Evolutionary conservation across 305 asterid genomes (phyloP).

Genomic region (Fraxinus xanthoxyloides): DNA sequence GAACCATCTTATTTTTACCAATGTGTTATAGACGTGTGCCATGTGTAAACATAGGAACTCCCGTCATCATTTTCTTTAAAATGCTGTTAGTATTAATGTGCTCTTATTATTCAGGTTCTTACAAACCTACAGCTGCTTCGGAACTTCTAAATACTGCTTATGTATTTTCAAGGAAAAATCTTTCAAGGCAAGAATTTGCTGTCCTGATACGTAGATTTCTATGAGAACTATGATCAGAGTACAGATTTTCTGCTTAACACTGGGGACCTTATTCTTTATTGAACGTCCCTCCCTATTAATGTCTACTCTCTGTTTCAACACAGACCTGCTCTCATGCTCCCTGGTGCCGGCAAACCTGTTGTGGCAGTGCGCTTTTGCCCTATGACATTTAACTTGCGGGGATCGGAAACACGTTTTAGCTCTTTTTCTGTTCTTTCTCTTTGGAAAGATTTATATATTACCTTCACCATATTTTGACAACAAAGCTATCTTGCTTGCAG

Average conservation of each 20-base stretch:
- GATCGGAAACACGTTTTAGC: conserved; percentile 56
- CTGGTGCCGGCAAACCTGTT: conserved; percentile 92
- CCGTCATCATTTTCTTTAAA: neutral
- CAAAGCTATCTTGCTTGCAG: conserved; percentile 39
- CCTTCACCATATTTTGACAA: conserved; percentile 19
- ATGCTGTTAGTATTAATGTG: neutral
- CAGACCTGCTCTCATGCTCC: conserved; percentile 97
- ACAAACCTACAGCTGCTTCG: conserved; percentile 62
- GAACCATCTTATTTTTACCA: neutral
- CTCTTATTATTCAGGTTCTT: conserved; percentile 50
- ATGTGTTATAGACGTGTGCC: neutral
- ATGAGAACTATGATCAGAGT: neutral
- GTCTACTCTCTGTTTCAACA: conserved; percentile 23
- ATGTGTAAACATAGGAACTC: conserved; percentile 2
- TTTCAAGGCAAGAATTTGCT: conserved; percentile 71
- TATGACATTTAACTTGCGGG: conserved; percentile 51
- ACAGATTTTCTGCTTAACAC: neutral
- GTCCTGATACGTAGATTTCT: neutral
- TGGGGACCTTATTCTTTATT: neutral
- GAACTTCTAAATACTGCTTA: conserved; percentile 78
- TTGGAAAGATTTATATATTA: neutral
- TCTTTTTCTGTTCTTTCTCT: conserved; percentile 14
- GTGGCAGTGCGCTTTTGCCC: conserved; percentile 97
- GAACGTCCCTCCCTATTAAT: neutral
- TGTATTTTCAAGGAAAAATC: conserved; percentile 80